A percentile compares a stretch with the other conserved stretches of the same genome.
phyloP scores from a whole-genome alignment of 345 rosid genomes.

The Citropsis articulata region DNA sequence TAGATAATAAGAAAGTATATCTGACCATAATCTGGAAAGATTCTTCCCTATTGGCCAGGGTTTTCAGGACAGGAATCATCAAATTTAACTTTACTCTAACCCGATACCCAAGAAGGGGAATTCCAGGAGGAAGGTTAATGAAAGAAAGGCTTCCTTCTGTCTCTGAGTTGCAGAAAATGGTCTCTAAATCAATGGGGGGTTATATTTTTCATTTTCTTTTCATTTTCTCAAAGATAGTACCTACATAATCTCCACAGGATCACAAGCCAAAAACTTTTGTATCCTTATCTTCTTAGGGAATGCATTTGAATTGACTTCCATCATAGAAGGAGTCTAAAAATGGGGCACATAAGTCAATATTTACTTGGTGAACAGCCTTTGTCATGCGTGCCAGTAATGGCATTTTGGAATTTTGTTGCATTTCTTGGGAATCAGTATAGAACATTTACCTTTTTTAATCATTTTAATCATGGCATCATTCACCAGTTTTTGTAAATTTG shows the following conservation, averaged over 20 bases:
- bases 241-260: no score
- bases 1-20: background rate
- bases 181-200: background rate
- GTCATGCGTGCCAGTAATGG: background rate
- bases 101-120: background rate
- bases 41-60: background rate
- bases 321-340: background rate
- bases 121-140: background rate
- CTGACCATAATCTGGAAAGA: background rate
- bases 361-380: background rate
- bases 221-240: no score
- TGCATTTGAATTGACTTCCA: background rate
- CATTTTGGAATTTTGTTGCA: background rate
- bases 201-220: background rate
- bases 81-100: background rate
- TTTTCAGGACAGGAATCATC: background rate
- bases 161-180: background rate
- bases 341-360: background rate
- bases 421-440: background rate
- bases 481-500: background rate
- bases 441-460: background rate
- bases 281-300: background rate
- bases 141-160: background rate
- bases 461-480: background rate
- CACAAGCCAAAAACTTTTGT: background rate